Evolutionary conservation across 495 filamentous ascomycete genomes (phyloP).

Genomic region (Chaetomidium leptoderma): DNA sequence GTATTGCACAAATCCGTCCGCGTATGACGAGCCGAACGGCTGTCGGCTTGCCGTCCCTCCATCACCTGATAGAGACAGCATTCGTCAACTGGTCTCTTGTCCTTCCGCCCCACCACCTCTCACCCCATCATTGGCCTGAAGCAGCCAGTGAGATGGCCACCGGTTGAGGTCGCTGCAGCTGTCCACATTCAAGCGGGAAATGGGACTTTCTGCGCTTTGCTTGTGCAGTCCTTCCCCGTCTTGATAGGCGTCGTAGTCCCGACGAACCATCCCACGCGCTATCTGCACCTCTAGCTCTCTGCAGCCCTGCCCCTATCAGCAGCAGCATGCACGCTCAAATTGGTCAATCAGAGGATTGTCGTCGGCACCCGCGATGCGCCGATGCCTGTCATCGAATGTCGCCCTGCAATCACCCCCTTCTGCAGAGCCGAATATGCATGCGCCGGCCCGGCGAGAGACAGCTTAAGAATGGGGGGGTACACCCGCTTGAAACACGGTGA

Average conservation of each 20-base stretch:
- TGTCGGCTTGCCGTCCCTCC: neutral
- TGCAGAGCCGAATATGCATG: neutral
- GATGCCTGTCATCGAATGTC: neutral
- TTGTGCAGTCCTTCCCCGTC: neutral
- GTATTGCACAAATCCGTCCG: neutral
- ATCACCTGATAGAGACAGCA: neutral
- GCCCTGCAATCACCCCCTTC: neutral
- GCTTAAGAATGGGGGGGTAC: neutral
- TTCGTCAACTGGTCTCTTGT: neutral
- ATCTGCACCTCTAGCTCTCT: neutral
- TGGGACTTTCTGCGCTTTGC: neutral
- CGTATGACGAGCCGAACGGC: neutral
- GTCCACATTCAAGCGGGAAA: neutral
- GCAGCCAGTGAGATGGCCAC: neutral
- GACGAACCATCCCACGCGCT: neutral
- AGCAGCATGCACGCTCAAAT: neutral
- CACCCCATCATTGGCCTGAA: conserved; percentile 1
- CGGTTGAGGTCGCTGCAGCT: conserved; percentile 9
- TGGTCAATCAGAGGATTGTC: conserved; percentile 6
- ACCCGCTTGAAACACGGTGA: neutral
- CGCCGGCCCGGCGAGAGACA: neutral
- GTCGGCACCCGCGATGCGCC: conserved; percentile 7
- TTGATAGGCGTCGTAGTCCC: neutral
- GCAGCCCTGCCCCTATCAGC: neutral
- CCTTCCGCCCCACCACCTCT: neutral